Base-by-base conservation (phyloP, 768 basidiomycete genomes). In the Mrakia hoshinonis region DNA sequence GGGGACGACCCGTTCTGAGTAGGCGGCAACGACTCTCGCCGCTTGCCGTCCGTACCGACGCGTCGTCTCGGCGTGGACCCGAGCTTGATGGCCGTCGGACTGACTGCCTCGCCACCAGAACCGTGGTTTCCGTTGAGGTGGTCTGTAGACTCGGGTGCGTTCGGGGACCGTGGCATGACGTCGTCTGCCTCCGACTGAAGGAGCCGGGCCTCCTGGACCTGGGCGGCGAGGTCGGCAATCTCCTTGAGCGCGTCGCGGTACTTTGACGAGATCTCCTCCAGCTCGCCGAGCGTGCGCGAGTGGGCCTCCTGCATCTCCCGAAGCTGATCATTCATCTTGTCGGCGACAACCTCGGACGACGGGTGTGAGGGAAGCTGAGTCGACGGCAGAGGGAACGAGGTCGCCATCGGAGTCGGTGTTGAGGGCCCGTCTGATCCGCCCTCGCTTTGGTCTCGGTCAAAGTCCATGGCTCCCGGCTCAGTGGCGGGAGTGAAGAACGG, bases 201-300 rank as follows among this genome's bases (percentile, higher is more conserved):
- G 31, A 48, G 65, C n/a, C 88, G 91, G 10, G 86, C 85, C 77
- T 95, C 94, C 76, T 93, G 86, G 39, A 95, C 87, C 79, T 96
- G 92, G n/a, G 87, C 85, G 22, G 89, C 88, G 49, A 99, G 85
- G 76, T 94, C 92, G n/a, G 89, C 89, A 71, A 99, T 95, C 79
- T 95, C 91, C 62, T 86, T 85, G 38, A 97, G 83, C 22, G 94
- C 90, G 72, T 95, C 90, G 38, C 65, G 48, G 36, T 60, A 69
- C 34, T 51, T 64, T 58, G 72, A 66, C 2, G 76, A 76, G 20
- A 78, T 49, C n/a, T 73, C 72, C n/a, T 75, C 70, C 20, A 79
- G 74, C 48, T 75, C 68, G 3, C 64, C 73, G 4, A 76, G 70
- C 9, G 76, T 75, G 6, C 47, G 52, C 12, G 66, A 60, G 58